Evolutionary conservation across 1,284 basidiomycete genomes (phyloP), one percentile per base, ranked within the genome.

Genomic region (Sporisorium iseilematis-ciliati): DNA sequence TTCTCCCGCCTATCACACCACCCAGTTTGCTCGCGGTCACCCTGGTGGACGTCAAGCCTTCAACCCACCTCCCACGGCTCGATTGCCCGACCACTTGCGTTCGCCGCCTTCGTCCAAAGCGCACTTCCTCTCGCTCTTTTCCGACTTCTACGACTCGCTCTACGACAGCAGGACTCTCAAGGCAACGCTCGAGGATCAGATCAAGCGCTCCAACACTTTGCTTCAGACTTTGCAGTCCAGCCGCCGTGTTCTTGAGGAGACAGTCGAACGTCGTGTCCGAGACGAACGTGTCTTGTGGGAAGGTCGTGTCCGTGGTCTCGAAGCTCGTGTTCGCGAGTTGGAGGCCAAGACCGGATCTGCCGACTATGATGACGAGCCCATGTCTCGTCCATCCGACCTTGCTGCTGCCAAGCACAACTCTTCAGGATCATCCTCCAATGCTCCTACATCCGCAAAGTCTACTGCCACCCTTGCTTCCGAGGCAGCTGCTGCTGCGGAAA

Each of bases 111-210:
- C 75, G 41, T 68, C 65, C 57, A 81, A 82, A 50, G 56, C 72
- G 12, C 80, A 83, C 46, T 84, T 84, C 53, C 75, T 84, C 21
- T 76, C 76, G 18, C 72, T 84, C 49, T 84, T 84, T 46, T 79
- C 82, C 31, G 75, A 79, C 60, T 84, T 84, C 61, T 84, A 79
- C 65, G 83, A 84, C 52, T 78, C 75, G 42, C 75, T 84, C 33
- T 61, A 71, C 21, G 83, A 84, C 71, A 82, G 79, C 56, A 78
- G 82, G 49, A 82, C 82, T 26, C 73, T 84, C 33, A 82, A 83
- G 60, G 78, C 81, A 6, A 84, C 81, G 25, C 63, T 84, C 26
- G 83, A 84, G 51, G 79, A 84, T 50, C 83, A 84, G 59, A 82
- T 84, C 49, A 68, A 76, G 43, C 58, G 82, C 7, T 83, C 81